Evolutionary conservation across 73 alveolate genomes (phyloP).

Genomic region (Paramecium octaurelia): DNA sequence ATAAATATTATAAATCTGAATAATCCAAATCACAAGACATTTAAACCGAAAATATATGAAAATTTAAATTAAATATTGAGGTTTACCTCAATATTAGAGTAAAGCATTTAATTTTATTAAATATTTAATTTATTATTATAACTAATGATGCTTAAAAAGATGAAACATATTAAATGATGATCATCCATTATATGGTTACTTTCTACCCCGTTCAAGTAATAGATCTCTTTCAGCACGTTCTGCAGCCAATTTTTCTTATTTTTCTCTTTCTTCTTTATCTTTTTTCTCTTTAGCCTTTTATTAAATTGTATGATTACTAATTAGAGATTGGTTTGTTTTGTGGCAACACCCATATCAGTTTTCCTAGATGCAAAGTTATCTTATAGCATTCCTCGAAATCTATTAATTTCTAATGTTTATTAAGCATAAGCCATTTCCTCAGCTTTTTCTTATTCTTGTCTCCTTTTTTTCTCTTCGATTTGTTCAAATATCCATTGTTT

Average conservation of each 20-base stretch:
- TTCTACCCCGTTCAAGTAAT: conserved; percentile 4
- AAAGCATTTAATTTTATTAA: background rate
- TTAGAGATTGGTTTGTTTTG: conserved; percentile 35
- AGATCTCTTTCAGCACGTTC: conserved; percentile 15
- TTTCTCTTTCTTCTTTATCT: conserved; percentile 46
- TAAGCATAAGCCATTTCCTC: conserved; percentile 43
- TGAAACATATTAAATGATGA: background rate
- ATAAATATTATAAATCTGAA: too few species aligned
- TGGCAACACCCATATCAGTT: conserved; percentile 46
- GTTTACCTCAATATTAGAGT: too few species aligned
- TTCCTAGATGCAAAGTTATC: conserved; percentile 5
- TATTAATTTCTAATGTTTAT: conserved; percentile 19
- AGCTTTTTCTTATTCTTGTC: conserved; percentile 12
- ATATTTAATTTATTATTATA: background rate
- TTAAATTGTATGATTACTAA: background rate
- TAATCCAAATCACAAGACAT: too few species aligned
- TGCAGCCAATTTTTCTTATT: background rate
- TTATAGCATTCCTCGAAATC: conserved; percentile 46
- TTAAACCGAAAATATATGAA: too few species aligned
- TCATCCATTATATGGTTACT: background rate
- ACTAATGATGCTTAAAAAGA: background rate
- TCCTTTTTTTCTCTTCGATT: conserved; percentile 16
- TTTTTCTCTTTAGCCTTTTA: conserved; percentile 43
- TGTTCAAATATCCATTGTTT: conserved; percentile 29
- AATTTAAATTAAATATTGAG: too few species aligned